Base-by-base conservation (phyloP, 441 rosid genomes). In the Hypseocharis bilobata region DNA sequence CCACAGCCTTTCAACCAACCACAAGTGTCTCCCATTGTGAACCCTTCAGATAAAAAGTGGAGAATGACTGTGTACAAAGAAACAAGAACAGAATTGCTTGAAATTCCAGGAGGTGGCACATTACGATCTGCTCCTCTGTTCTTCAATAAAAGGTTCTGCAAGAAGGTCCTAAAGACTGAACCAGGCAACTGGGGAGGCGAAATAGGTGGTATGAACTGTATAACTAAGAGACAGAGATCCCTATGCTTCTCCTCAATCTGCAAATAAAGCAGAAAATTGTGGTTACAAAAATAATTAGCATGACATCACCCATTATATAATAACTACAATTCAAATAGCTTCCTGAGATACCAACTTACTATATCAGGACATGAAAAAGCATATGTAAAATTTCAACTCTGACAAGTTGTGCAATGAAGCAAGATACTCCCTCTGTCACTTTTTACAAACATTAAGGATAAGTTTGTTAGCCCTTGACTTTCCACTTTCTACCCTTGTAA, bases 201-300 rank as follows among this genome's bases (percentile, higher is more conserved):
- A 60, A 84, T 69, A 3, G 97, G 97, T 23, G 99, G 99, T 65
- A 81, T 74, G 72, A 91, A 93, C 68, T 88, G 92, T 76, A 93
- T 91, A 71, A 93, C 97, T 79, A 93, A 72, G 66, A 82, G 90
- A 78, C 97, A 93, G 13, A 93, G 87, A 64, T 89, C 92, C 76
- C 94, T 83, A 67, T 92, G 97, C 85, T 86, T 91, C 79, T 89
- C 96, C 80, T 93, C 99, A 36, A 93, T 91, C 99, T 93, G 81
- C 75, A 75, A 55, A 73, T 57, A 58, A 70, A 74, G 0, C 47
- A 69, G 38, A 34, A 19, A 25, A 38, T 66, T 32, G 20, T 62
- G 29, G 68, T 30, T 13, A 57, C 17, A 30, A 27, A 58, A 6
- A 47, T 10, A 36, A 23, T 29, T 29, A 51, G 19, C 11, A 28